Conservation (phyloP, 2,329 filamentous ascomycete genomes). For the Drechslerella coelobrocha region DNA sequence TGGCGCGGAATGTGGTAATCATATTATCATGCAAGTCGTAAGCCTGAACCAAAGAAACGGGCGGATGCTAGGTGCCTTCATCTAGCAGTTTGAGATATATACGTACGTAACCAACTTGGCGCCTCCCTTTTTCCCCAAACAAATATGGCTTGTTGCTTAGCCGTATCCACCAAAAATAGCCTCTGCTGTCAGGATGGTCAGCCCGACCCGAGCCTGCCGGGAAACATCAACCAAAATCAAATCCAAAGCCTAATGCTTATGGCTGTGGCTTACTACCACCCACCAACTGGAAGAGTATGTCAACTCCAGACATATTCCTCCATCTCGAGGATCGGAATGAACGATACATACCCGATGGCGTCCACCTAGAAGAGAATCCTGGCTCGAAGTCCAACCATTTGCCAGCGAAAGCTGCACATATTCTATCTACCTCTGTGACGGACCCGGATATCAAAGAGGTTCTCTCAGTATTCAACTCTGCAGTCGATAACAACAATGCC, state of each 20-base stretch:
- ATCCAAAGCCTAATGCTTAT: neutral
- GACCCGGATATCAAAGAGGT: conserved; percentile 45
- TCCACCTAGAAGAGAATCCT: conserved; percentile 14
- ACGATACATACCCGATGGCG: conserved; percentile 10
- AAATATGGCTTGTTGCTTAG: no score
- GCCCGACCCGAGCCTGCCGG: no score
- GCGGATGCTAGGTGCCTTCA: no score
- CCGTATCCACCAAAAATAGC: no score
- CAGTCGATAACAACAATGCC: conserved; percentile 40
- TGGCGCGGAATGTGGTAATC: no score
- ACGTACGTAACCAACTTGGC: no score
- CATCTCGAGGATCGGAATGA: conserved; percentile 26
- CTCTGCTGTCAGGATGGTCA: no score
- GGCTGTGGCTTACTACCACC: neutral
- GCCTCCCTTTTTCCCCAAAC: no score
- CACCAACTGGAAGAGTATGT: conserved; percentile 8
- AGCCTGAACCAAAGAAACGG: no score
- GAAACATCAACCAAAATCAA: no score
- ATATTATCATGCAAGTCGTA: no score
- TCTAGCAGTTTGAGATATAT: no score
- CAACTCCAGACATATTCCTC: conserved; percentile 23
- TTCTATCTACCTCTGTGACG: conserved; percentile 38
- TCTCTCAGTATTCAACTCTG: conserved; percentile 30
- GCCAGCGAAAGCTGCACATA: conserved; percentile 24
- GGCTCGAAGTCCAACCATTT: conserved; percentile 22